Percentiles rank a stretch among this genome's conserved stretches.
Conservation (phyloP, 2,329 filamentous ascomycete species). For the Apiospora phragmitis region DNA sequence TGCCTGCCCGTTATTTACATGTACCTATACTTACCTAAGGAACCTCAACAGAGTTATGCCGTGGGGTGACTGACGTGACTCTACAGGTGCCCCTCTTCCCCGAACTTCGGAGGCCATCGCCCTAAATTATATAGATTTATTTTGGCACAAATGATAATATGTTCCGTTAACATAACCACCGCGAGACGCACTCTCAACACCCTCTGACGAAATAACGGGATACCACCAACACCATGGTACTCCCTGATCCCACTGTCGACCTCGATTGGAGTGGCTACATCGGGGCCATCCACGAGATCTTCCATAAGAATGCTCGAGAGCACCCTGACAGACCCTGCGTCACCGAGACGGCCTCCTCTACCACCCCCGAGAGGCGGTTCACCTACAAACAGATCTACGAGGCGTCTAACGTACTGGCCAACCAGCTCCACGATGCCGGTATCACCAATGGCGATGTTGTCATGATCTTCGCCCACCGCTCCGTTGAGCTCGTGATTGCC, state of each 20-base stretch:
- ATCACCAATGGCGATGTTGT: conserved; percentile 81
- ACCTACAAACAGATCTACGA: conserved; percentile 87
- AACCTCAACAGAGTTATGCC: neutral
- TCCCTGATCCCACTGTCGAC: conserved; percentile 67
- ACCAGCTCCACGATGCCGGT: conserved; percentile 75
- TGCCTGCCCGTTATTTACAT: too few relatives aligned
- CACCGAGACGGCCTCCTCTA: conserved; percentile 46
- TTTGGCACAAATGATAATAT: neutral
- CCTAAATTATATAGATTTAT: neutral
- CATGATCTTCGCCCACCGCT: conserved; percentile 86
- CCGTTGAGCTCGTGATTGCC: conserved; percentile 65
- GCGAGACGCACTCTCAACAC: neutral
- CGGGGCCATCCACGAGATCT: conserved; percentile 69
- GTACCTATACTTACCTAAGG: neutral
- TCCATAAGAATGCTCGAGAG: conserved; percentile 63
- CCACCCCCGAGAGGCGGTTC: conserved; percentile 63
- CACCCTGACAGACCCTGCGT: conserved; percentile 63
- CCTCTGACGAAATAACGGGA: neutral
- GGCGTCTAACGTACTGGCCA: conserved; percentile 76
- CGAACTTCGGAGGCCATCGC: neutral
- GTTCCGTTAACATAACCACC: neutral
- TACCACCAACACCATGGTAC: conserved; percentile 1
- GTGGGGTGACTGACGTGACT: neutral
- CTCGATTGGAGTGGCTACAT: conserved; percentile 67
- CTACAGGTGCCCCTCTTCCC: neutral